These are phyloP conservation scores for Rutstroemia sydowiana DNA, from an alignment of 2,329 filamentous ascomycete genomes.

Conservation along the genomic window DNA sequence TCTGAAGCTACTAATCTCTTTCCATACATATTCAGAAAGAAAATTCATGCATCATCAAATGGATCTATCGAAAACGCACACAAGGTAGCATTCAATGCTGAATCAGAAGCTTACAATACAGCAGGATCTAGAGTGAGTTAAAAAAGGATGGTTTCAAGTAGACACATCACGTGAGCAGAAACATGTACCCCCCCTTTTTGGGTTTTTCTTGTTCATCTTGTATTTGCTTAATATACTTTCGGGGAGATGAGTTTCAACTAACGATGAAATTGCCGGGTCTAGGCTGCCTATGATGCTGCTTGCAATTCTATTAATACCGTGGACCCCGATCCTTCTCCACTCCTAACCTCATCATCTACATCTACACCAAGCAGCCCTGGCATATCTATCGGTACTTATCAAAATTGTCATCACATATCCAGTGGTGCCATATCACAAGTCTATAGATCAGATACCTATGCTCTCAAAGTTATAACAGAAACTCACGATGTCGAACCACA, in stretches of 20 bases:
- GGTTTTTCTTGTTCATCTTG: background rate
- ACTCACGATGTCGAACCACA: slow-evolving; percentile 71
- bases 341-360: slow-evolving; percentile 1
- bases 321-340: slow-evolving; percentile 18
- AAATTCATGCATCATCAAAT: slow-evolving; percentile 30
- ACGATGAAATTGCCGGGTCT: too few relatives aligned
- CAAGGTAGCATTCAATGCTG: slow-evolving; percentile 51
- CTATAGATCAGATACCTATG: slow-evolving; percentile 54
- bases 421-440: slow-evolving; percentile 76
- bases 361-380: slow-evolving; percentile 28
- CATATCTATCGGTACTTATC: slow-evolving; percentile 46
- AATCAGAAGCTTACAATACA: slow-evolving; percentile 55
- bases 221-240: background rate
- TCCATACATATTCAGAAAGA: too few relatives aligned
- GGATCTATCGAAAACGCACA: slow-evolving; percentile 40
- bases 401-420: slow-evolving; percentile 46
- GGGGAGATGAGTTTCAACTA: too few relatives aligned
- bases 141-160: background rate
- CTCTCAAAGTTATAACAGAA: slow-evolving; percentile 80
- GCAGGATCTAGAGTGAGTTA: slow-evolving; percentile 49
- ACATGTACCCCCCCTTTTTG: background rate
- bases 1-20: too few relatives aligned
- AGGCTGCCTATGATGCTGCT: slow-evolving; percentile 46
- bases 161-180: background rate
- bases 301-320: slow-evolving; percentile 32